Base-by-base conservation (phyloP, 2,329 filamentous ascomycete species). In the Fusarium devonianum region DNA sequence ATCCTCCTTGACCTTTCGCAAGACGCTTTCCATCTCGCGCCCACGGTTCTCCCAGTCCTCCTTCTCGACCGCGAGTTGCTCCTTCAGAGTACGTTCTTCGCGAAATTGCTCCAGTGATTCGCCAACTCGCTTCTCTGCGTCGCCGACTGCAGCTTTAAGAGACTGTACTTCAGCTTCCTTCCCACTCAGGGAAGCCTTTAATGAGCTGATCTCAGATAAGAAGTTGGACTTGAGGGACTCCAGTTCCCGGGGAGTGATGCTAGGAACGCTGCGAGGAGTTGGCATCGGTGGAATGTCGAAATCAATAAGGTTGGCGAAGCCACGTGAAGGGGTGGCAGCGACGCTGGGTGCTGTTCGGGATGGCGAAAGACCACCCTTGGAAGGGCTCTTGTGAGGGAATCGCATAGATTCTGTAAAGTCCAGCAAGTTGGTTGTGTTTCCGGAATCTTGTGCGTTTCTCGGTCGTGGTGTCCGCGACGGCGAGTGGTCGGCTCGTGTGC, bases 211-310 rank as follows among this genome's bases (percentile, higher is more conserved):
- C 69, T 97, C 90, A 0, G 92, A 96, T 40, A 95, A 80, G 64
- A 96, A 95, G 17, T 83, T 83, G 0, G 92, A 97, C 71, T 97
- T 97, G 52, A 97, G 79, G 11, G 89, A 90, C 69, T 99, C 94
- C 3, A 97, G 79, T 73, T 99, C 94, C 23, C 94, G 86, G 2
- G 94, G 90, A 2, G 92, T 96, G 61, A 97, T 88, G 7, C 88
- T 90, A 1, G 94, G 94, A 26, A 97, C 83, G 45, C 91, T 96
- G 54, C 93, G 86, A 11, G 94, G 94, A 1, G 94, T 97, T 2
- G 93, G 92, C 61, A 92, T 86, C 1, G 93, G 91, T n/a, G 92
- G 92, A 8, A 97, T 88, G 65, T 97, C 94, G 65, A 87, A 79
- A 57, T 83, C 80, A n/a, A 86, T 83, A 32, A 94, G 81, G 65